Evolutionary conservation across 495 filamentous ascomycete genomes (phyloP).

Genomic region (Neurospora pannonica): DNA sequence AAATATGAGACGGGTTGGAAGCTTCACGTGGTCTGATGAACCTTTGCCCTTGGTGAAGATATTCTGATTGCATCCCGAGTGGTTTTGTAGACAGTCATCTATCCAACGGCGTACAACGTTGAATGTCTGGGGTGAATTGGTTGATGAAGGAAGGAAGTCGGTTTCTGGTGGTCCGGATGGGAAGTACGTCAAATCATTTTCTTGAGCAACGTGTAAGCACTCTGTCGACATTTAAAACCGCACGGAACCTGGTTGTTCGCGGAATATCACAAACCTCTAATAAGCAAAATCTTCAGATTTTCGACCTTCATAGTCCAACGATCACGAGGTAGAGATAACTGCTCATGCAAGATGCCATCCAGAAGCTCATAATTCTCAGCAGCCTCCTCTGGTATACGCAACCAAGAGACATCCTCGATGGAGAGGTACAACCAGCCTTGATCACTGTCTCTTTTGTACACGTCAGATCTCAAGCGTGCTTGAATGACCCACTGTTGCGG

Average conservation of each 20-base stretch:
- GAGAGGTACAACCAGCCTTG: neutral
- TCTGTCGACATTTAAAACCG: neutral
- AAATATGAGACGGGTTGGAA: neutral
- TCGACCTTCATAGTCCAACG: rapidly evolving
- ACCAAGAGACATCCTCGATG: neutral
- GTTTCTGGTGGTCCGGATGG: neutral
- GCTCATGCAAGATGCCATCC: neutral
- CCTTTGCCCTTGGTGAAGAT: neutral
- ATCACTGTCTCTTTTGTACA: neutral
- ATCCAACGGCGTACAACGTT: neutral
- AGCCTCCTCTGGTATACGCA: neutral
- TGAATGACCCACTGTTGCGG: neutral
- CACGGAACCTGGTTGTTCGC: neutral
- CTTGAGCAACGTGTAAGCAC: neutral
- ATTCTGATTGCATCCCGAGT: neutral
- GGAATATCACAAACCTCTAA: neutral
- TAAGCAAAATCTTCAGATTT: neutral
- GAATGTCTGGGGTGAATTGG: neutral
- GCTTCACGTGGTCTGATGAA: neutral
- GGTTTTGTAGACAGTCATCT: neutral
- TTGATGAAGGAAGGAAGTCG: neutral
- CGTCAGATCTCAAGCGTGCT: neutral
- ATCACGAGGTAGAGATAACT: neutral
- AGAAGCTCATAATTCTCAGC: neutral
- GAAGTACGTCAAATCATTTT: neutral